Evolutionary conservation across 306 rosid genomes (phyloP), one percentile per base, ranked within the genome.

Genomic region (Quercus mongolica): DNA sequence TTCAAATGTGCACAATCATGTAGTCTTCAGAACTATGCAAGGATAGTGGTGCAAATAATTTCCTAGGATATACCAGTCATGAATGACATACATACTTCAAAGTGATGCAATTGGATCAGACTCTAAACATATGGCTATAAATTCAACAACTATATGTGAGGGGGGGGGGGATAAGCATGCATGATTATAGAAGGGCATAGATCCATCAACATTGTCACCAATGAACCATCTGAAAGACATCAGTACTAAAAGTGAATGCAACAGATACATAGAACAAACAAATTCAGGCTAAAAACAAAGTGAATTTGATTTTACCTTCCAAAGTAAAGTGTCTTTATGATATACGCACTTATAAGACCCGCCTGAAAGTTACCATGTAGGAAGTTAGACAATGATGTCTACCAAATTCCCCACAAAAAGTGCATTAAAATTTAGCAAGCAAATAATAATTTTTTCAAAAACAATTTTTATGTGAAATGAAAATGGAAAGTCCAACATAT

Each of bases 291-390:
- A 14, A 30, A 44, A 31, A 15, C 68, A 7, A 2, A 7, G 33
- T 0, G 6, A 46, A 65, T 33, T 11, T 72, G 25, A 63, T 35
- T 55, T 26, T 86, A 90, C 96, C 96, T 90, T 80, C 97, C 96
- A 12, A 92, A 82, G 75, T 90, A 92, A 9, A 92, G 94, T 25
- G 88, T 83, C 82, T 90, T 92, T 55, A 89, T 90, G 82, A 89
- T 86, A 71, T 28, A 92, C 4, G 31, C 31, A 3, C 97, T 90
- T 30, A 84, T 25, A 74, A 92, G 96, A 44, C 94, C 97, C 23
- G 83, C 89, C 91, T 90, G 92, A 81, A 67, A 86, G 38, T 19
- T 38, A 56, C 46, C 70, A 83, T 6, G 41, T 26, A 30, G 57
- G 69, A 52, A 69, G 73, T 86, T 71, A 85, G 87, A 41, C 30